Percentiles rank a stretch among this genome's conserved stretches.
phyloP scores from a whole-genome alignment of 2,329 filamentous ascomycete genomes.

The Plectosphaerella plurivora region DNA sequence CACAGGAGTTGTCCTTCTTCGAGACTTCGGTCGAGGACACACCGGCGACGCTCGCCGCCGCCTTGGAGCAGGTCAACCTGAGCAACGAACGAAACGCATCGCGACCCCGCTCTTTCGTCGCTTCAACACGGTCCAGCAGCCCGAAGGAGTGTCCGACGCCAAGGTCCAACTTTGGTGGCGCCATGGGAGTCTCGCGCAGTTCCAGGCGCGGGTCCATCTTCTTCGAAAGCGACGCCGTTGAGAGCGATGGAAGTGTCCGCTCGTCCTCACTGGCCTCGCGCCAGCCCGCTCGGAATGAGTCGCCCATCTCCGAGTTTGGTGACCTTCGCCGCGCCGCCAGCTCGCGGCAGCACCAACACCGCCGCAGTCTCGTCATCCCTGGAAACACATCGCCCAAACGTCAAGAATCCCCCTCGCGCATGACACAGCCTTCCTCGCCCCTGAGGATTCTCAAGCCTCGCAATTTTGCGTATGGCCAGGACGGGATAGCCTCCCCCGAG shows the following conservation, averaged over 20 bases:
- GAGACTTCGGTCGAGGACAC: constrained; percentile 51
- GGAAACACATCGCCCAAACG: constrained; percentile 74
- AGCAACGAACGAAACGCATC: constrained; percentile 40
- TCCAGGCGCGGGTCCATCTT: constrained; percentile 75
- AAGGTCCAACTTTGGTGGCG: constrained; percentile 69
- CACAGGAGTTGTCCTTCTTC: constrained; percentile 51
- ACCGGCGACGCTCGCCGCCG: constrained; percentile 51
- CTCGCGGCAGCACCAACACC: constrained; percentile 70
- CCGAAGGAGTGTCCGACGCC: constrained; percentile 89
- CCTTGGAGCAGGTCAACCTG: constrained; percentile 41
- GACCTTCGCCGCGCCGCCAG: constrained; percentile 71
- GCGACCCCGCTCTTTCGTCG: constrained; percentile 52
- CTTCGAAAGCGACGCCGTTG: constrained; percentile 77
- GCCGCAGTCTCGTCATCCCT: constrained; percentile 80
- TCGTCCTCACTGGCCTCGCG: constrained; percentile 73
- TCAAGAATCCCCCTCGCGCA: constrained; percentile 82
- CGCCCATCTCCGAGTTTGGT: constrained; percentile 82
- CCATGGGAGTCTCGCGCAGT: constrained; percentile 52
- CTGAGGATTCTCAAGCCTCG: constrained; percentile 82
- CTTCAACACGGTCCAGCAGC: constrained; percentile 82
- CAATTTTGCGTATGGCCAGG: constrained; percentile 51
- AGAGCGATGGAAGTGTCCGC: constrained; percentile 83
- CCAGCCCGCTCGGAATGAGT: constrained; percentile 70
- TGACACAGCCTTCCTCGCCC: constrained; percentile 74
- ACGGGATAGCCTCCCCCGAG: constrained; percentile 75